Conservation (phyloP, 805 yeast species). For the Nakazawaea wyomingensis region DNA sequence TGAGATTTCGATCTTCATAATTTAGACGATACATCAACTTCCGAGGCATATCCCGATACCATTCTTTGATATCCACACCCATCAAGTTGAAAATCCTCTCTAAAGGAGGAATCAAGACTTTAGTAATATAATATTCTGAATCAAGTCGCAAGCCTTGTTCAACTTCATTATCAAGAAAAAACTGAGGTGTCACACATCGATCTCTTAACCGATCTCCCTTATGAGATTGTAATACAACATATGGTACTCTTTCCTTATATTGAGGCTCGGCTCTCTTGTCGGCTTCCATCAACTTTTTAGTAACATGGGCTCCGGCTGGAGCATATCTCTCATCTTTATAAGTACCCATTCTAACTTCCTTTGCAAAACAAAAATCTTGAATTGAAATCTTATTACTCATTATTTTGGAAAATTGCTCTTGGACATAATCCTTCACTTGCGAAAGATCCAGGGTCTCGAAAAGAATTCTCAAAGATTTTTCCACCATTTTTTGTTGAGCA, state of each 20-base stretch:
- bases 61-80: slow-evolving; percentile 72
- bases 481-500: slow-evolving; percentile 81
- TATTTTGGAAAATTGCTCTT: slow-evolving; percentile 63
- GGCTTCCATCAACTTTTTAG: slow-evolving; percentile 51
- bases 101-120: slow-evolving; percentile 84
- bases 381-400: slow-evolving; percentile 57
- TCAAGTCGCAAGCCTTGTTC: slow-evolving; percentile 48
- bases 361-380: slow-evolving; percentile 87
- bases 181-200: slow-evolving; percentile 75
- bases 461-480: slow-evolving; percentile 56
- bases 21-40: slow-evolving; percentile 4
- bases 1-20: not conserved
- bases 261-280: slow-evolving; percentile 83
- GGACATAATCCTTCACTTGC: slow-evolving; percentile 57
- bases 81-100: slow-evolving; percentile 76
- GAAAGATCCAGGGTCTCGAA: slow-evolving; percentile 75
- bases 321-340: slow-evolving; percentile 67
- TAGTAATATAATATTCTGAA: slow-evolving; percentile 77
- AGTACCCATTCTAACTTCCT: slow-evolving; percentile 79
- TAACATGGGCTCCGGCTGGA: slow-evolving; percentile 90
- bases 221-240: slow-evolving; percentile 59
- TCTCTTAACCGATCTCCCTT: slow-evolving; percentile 63
- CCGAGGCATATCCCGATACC: slow-evolving; percentile 72
- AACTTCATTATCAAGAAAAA: slow-evolving; percentile 41
- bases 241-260: slow-evolving; percentile 83